Conservation (phyloP, 352 stramenopile species). For the Pythium plurisporium region DNA sequence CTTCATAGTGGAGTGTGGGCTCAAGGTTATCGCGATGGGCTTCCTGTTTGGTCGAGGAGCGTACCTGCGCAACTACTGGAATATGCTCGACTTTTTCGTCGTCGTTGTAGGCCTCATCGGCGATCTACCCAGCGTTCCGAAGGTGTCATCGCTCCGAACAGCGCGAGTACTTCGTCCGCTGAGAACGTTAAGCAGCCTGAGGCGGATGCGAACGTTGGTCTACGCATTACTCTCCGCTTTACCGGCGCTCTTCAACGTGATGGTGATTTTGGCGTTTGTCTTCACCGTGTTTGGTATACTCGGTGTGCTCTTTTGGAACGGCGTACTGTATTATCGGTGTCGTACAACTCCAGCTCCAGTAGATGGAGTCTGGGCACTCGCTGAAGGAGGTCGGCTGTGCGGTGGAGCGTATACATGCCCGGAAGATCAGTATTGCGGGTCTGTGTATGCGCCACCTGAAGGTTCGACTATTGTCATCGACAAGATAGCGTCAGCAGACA, state of each 20-base stretch:
- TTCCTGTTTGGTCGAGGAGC: slow-evolving; percentile 45
- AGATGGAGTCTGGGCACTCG: slow-evolving; percentile 32
- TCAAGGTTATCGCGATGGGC: slow-evolving; percentile 84
- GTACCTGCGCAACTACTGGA: slow-evolving; percentile 78
- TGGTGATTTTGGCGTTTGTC: slow-evolving; percentile 58
- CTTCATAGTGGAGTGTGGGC: slow-evolving; percentile 66
- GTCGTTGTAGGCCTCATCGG: slow-evolving; percentile 47
- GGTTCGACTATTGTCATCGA: slow-evolving; percentile 29
- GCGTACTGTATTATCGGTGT: slow-evolving; percentile 43
- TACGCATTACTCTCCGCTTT: slow-evolving; percentile 52
- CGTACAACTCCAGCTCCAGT: slow-evolving; percentile 45
- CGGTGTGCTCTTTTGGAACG: slow-evolving; percentile 58
- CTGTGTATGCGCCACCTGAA: slow-evolving; percentile 28
- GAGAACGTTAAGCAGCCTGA: slow-evolving; percentile 48
- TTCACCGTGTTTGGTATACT: slow-evolving; percentile 77
- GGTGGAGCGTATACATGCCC: slow-evolving; percentile 34
- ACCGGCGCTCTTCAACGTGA: slow-evolving; percentile 44
- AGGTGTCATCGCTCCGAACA: slow-evolving; percentile 31
- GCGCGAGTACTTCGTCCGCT: slow-evolving; percentile 54
- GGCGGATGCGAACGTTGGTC: slow-evolving; percentile 47
- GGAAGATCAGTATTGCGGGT: slow-evolving; percentile 33
- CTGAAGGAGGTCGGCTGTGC: slow-evolving; percentile 25
- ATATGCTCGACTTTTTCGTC: slow-evolving; percentile 85
- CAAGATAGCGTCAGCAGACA: slow-evolving; percentile 34
- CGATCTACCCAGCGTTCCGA: slow-evolving; percentile 36